These are phyloP conservation scores for Candida nitratophila DNA, from an alignment of 805 yeast genomes.

Conservation along the genomic window DNA sequence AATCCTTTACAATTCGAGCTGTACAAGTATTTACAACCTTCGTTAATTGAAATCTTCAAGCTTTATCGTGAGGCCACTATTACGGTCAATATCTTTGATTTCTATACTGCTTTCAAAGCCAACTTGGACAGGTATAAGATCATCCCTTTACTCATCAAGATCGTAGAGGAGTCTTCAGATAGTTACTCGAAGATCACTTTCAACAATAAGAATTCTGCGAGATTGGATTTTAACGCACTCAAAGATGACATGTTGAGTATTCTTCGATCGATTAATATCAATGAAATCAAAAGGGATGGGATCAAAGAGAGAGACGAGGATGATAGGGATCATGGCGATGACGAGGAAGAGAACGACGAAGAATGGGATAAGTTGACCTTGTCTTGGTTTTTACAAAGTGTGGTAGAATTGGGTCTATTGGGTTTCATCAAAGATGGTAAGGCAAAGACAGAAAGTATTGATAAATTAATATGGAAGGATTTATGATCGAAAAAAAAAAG, in stretches of 20 bases:
- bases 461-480: conserved; percentile 67
- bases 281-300: not conserved
- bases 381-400: conserved; percentile 69
- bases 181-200: not conserved
- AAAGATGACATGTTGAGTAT: not conserved
- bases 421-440: conserved; percentile 63
- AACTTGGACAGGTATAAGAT: conserved; percentile 13
- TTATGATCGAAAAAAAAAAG: too few species aligned
- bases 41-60: conserved; percentile 48
- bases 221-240: not conserved
- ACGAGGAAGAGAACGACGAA: conserved; percentile 25
- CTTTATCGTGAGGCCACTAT: conserved; percentile 76
- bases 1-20: conserved; percentile 13
- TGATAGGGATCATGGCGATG: conserved; percentile 6
- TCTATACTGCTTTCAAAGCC: conserved; percentile 30
- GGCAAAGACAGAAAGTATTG: conserved; percentile 57
- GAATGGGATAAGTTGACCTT: conserved; percentile 59
- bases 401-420: conserved; percentile 60
- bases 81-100: conserved; percentile 30
- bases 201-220: not conserved
- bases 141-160: conserved; percentile 8
- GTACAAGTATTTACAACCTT: conserved; percentile 38
- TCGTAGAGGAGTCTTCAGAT: not conserved
- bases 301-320: not conserved
- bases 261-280: not conserved